Evolutionary conservation across 441 rosid genomes (phyloP), one percentile per base, ranked within the genome.

Genomic region (Geranium incanum): DNA sequence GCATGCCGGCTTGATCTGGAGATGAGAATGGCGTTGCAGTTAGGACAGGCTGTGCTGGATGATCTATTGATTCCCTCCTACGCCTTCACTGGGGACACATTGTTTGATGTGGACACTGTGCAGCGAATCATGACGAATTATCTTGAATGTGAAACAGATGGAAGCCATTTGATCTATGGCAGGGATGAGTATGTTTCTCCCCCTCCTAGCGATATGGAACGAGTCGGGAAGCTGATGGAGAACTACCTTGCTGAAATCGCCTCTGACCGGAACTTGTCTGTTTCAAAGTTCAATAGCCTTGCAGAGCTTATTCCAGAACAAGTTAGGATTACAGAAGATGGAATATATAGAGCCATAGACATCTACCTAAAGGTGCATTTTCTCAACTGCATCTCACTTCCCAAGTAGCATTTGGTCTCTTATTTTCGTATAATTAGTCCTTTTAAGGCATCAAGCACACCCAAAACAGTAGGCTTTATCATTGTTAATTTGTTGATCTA

Each of bases 1-100:
- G 97, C 96, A 78, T 93, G 97, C 77, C 81, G 95, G 68, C 92
- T 93, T 57, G 98, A 87, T 79, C 78, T 88, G 70, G 93, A 88
- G 79, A 88, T 84, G 75, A 82, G 88, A 73, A 82, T 88, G 88
- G 88, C 84, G 7, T 72, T 76, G 63, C 89, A 87, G 69, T 76
- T 88, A 68, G 79, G 84, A 41, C 94, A 88, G 71, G 89, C 89
- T 5, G 88, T 84, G 23, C 77, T 87, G 28, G 89, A 88, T 15
- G 91, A 87, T 83, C 88, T 88, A 60, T 73, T 88, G 75, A 83
- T 87, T 67, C 94, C 91, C 52, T 77, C 86, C 11, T 88, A 82
- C 71, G 79, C 91, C 9, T 84, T 84, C 69, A 78, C 85, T 3
- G 89, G 88, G 74, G 92, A 88, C 73, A 86, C 89, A 0, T 69